Evolutionary conservation across 495 filamentous ascomycete genomes (phyloP).

Genomic region (Aspergillus leporis): DNA sequence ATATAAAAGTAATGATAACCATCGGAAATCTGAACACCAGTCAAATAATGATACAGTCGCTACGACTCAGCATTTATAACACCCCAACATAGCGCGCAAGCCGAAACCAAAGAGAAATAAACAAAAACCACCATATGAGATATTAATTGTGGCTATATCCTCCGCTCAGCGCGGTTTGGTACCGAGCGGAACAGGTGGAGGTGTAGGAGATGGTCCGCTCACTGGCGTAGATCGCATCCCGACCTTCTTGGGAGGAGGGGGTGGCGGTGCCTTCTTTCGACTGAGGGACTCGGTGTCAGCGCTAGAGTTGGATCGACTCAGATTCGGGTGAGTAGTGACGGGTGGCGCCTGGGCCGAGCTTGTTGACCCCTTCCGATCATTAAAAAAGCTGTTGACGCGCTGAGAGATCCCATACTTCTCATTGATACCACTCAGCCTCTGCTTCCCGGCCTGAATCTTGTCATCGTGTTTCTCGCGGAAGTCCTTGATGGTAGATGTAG

Average conservation of each 20-base stretch:
- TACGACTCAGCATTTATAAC: neutral
- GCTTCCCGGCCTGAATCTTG: slow-evolving; percentile 65
- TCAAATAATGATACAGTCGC: neutral
- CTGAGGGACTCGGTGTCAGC: slow-evolving; percentile 14
- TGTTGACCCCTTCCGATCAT: slow-evolving; percentile 35
- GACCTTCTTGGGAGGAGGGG: slow-evolving; percentile 64
- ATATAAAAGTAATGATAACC: neutral
- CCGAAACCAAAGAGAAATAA: neutral
- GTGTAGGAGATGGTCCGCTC: slow-evolving; percentile 26
- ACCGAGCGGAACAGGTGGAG: slow-evolving; percentile 43
- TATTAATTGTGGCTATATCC: neutral
- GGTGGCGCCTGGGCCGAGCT: slow-evolving; percentile 24
- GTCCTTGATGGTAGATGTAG: slow-evolving; percentile 61
- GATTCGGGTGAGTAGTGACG: slow-evolving; percentile 29
- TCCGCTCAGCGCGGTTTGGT: slow-evolving; percentile 47
- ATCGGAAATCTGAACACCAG: neutral
- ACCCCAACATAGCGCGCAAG: neutral
- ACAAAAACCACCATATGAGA: neutral
- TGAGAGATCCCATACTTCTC: slow-evolving; percentile 23
- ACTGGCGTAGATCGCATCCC: slow-evolving; percentile 38
- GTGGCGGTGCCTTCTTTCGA: slow-evolving; percentile 69
- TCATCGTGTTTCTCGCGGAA: slow-evolving; percentile 72
- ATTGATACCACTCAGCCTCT: slow-evolving; percentile 55
- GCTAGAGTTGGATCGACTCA: slow-evolving; percentile 19
- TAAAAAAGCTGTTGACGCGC: slow-evolving; percentile 39